Conservation (phyloP, 2,329 filamentous ascomycete species). For the Aspergillus sp. region DNA sequence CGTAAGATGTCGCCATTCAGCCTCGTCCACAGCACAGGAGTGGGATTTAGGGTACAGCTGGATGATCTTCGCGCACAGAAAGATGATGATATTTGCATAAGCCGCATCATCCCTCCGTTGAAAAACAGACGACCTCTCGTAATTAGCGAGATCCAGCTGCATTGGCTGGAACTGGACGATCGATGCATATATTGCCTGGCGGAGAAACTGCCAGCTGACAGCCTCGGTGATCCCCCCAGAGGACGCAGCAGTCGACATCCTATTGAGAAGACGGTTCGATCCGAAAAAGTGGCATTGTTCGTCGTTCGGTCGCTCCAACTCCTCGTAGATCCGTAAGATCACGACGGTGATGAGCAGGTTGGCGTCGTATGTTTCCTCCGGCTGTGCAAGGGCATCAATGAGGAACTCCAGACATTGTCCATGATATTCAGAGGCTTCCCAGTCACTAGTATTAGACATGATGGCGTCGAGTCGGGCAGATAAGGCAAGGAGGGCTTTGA, state of each 20-base stretch:
- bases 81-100: constrained; percentile 38
- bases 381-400: constrained; percentile 44
- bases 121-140: constrained; percentile 37
- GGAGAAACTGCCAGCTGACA: constrained; percentile 42
- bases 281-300: constrained; percentile 38
- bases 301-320: constrained; percentile 34
- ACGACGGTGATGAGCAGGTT: constrained; percentile 50
- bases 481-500: constrained; percentile 48
- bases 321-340: constrained; percentile 50
- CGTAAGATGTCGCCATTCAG: constrained; percentile 22
- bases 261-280: constrained; percentile 38
- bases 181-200: constrained; percentile 42
- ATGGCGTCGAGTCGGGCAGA: constrained; percentile 46
- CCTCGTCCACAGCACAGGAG: constrained; percentile 16
- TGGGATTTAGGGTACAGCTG: constrained; percentile 25
- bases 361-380: constrained; percentile 44
- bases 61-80: constrained; percentile 39
- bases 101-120: constrained; percentile 36
- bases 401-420: constrained; percentile 47
- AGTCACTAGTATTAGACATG: constrained; percentile 35
- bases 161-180: constrained; percentile 36
- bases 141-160: constrained; percentile 38
- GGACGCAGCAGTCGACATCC: constrained; percentile 37
- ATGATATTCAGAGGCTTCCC: constrained; percentile 45
- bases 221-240: constrained; percentile 41